Percentiles rank a stretch among this genome's conserved stretches.
phyloP scores from a whole-genome alignment of 139 green algal species.

The Ettlia oleoabundans region DNA sequence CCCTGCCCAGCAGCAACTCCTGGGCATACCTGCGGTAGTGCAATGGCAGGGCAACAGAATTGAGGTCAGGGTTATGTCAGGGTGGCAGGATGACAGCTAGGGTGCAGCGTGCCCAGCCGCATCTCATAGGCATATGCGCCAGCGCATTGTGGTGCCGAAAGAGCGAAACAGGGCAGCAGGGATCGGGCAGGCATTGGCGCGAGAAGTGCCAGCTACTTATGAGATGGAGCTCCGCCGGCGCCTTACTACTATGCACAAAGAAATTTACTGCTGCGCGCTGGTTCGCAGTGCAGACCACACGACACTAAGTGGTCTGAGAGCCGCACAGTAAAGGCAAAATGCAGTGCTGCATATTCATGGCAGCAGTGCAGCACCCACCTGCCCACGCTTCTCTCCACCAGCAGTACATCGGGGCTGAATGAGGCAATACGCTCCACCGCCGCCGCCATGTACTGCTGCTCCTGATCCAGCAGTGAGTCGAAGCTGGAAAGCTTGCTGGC shows the following conservation, averaged over 20 bases:
- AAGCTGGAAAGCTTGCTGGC: constrained; percentile 68
- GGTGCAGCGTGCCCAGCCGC: neutral
- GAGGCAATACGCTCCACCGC: constrained; percentile 62
- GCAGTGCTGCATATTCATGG: too few relatives aligned
- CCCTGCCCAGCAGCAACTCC: constrained; percentile 68
- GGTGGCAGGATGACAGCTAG: neutral
- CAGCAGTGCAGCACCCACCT: neutral
- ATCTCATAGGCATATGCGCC: too few relatives aligned
- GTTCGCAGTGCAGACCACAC: too few relatives aligned
- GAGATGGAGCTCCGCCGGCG: too few relatives aligned
- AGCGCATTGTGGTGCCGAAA: too few relatives aligned
- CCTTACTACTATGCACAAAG: too few relatives aligned
- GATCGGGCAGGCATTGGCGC: too few relatives aligned
- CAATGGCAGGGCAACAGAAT: neutral
- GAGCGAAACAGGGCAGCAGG: too few relatives aligned
- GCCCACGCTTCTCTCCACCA: constrained; percentile 79
- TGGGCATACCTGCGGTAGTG: constrained; percentile 56
- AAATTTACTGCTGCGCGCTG: too few relatives aligned
- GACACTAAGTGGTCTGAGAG: too few relatives aligned
- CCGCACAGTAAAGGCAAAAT: too few relatives aligned
- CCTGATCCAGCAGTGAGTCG: constrained; percentile 67
- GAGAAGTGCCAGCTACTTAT: too few relatives aligned
- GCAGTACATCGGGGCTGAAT: constrained; percentile 71
- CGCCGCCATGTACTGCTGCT: constrained; percentile 55
- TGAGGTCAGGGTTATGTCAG: neutral